Evolutionary conservation across 768 basidiomycete species (phyloP), one percentile per base, ranked within the genome.

Genomic region (Chalciporus sphaerocephalus): DNA sequence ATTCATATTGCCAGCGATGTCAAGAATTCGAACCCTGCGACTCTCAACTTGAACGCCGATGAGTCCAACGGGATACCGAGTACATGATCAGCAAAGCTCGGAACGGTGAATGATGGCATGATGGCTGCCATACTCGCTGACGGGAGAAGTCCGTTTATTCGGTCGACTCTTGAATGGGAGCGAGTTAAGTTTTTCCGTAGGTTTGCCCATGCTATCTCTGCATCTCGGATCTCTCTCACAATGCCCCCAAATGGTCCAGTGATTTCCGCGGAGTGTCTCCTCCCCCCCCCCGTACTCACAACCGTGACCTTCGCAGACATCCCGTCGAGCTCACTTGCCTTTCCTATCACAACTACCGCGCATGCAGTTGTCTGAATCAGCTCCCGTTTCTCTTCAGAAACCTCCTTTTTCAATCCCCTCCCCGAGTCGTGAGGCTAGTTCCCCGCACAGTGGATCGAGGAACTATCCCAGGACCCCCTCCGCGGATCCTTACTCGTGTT

Each of bases 261-360:
- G 62, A 59, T 66, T 66, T 62, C 62, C 62, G 62, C 62, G 62
- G 62, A 63, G 42, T 17, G 50, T 60, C 18, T 46, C 41, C 30
- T 54, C 25, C 33, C 40, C 35, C 38, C 25, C 56, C 48, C 44
- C 42, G 46, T 54, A 43, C 46, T 38, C 49, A 21, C n/a, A n/a
- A n/a, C n/a, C n/a, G n/a, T n/a, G n/a, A n/a, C 11, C 32, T 47
- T 21, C 51, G 46, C 44, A 37, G 24, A 25, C 47, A 38, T 60
- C 46, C 36, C 23, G 47, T 46, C 44, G 25, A n/a, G 39, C 46
- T 50, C 50, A 50, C 50, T 54, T 51, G 56, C 12, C 53, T 42
- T 36, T 56, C 45, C 43, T 17, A 39, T 48, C 30, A 36, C 20
- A 5, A 24, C 32, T 45, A 40, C 54, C 45, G 46, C 44, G 46